Conservation (phyloP, 177 flowering plant genomes). For the Tripterygium wilfordii region DNA sequence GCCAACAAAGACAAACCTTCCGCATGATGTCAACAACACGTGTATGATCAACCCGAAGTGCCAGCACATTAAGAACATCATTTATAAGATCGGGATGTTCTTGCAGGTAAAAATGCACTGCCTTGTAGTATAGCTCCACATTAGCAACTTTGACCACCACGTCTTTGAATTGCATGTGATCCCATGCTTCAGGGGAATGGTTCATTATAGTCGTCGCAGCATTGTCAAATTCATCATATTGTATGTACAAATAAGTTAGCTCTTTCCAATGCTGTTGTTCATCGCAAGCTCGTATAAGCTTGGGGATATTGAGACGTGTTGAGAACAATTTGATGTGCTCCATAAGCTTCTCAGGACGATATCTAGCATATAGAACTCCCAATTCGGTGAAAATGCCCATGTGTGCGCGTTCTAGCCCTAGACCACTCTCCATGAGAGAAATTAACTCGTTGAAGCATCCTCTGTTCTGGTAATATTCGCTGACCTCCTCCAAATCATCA, state of each 20-base stretch:
- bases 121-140: conserved; percentile 95
- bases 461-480: conserved; percentile 90
- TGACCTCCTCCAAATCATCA: conserved; percentile 98
- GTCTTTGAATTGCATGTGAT: conserved; percentile 99
- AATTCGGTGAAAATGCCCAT: conserved; percentile 99
- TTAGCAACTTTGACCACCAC: conserved; percentile 90
- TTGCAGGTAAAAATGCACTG: conserved; percentile 96
- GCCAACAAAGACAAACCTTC: conserved; percentile 47
- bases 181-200: conserved; percentile 99
- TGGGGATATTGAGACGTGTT: conserved; percentile 94
- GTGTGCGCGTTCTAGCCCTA: conserved; percentile 97
- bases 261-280: conserved; percentile 99
- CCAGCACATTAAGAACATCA: conserved; percentile 91
- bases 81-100: conserved; percentile 98
- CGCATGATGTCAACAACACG: conserved; percentile 99
- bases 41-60: conserved; percentile 90
- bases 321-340: conserved; percentile 95
- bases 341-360: conserved; percentile 96
- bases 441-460: conserved; percentile 95
- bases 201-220: conserved; percentile 98
- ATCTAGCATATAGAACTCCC: conserved; percentile 96
- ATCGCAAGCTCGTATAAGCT: conserved; percentile 94
- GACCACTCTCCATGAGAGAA: conserved; percentile 95
- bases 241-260: conserved; percentile 83
- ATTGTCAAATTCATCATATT: conserved; percentile 97